phyloP scores from a whole-genome alignment of 805 yeast genomes.

The Metschnikowia gelsemii region DNA sequence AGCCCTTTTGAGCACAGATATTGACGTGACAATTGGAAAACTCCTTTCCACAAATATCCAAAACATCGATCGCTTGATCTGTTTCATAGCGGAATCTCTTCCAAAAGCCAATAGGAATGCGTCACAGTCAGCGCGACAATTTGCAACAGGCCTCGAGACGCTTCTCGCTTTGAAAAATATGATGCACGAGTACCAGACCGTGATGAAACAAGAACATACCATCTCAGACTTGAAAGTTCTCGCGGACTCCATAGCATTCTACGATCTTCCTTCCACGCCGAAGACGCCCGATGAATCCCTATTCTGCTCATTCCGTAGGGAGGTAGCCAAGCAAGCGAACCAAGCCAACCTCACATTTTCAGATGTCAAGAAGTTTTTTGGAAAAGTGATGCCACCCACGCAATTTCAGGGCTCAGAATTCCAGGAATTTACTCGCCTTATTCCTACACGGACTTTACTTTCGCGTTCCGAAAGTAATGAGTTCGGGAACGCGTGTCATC shows the following conservation, averaged over 20 bases:
- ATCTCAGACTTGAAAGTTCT: constrained; percentile 12
- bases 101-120: constrained; percentile 1
- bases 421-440: constrained; percentile 14
- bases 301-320: constrained; percentile 10
- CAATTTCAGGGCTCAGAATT: constrained; percentile 9
- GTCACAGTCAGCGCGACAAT: constrained; percentile 5
- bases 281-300: constrained; percentile 13
- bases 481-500: constrained; percentile 11
- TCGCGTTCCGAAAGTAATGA: constrained; percentile 21
- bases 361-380: constrained; percentile 16
- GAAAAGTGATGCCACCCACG: constrained; percentile 1
- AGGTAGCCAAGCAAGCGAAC: constrained; percentile 13
- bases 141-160: constrained; percentile 8
- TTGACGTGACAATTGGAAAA: constrained; percentile 1
- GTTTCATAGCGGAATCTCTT: constrained; percentile 1
- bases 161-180: constrained; percentile 8
- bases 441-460: constrained; percentile 16
- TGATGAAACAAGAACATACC: constrained; percentile 8
- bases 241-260: constrained; percentile 5
- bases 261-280: constrained; percentile 14
- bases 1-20: background rate
- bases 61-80: constrained; percentile 9
- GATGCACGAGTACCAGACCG: constrained; percentile 2
- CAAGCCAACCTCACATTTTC: constrained; percentile 17
- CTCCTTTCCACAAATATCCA: constrained; percentile 5